Base-by-base conservation (phyloP, 148 eudicot species). In the Chenopodium quinoa region DNA sequence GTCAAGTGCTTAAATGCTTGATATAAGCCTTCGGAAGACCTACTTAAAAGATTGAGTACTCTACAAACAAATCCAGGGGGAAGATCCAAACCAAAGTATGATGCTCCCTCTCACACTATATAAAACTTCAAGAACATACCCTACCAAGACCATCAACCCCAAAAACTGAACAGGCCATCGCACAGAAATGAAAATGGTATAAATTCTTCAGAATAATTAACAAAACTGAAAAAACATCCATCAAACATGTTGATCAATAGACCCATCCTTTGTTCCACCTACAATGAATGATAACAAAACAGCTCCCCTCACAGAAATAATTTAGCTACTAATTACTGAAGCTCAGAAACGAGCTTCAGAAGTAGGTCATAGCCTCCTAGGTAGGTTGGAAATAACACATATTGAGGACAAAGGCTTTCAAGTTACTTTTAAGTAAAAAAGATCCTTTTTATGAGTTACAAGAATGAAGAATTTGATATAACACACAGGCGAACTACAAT, bases 51-150 rank as follows among this genome's bases (percentile, higher is more conserved):
- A 54, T 25, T 2, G 10, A 71, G 2, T 7, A 25, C 74, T 37
- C 48, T 7, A 71, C 11, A 71, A 37, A 7, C 74, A 19, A 71
- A n/a, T 37, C 48, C 74, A 12, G 22, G 20, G 11, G 4, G 12
- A 69, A 69, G 46, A 69, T 31, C 72, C 46, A 69, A 27, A 69
- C 50, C 22, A 71, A 23, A 71, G 48, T 37, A 71, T 34, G 74
- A 37, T 37, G 74, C 71, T 31, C 22, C 44, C 44, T 32, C 8
- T 14, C 46, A 69, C 19, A 69, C 72, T 69, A 69, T 14, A 69
- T 19, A 71, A 14, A 71, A 34, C 74, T 31, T 71, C 48, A 48
- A 9, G 52, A 48, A 48, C 12, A 48, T 48, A 54, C 60, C 60
- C 20, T 13, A 54, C 60, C 60, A 11, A 12, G 60, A 54, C 60